These are phyloP conservation scores for Mucor sp. DNA, from an alignment of 371 early-diverging fungal genomes.

Conservation along the genomic window DNA sequence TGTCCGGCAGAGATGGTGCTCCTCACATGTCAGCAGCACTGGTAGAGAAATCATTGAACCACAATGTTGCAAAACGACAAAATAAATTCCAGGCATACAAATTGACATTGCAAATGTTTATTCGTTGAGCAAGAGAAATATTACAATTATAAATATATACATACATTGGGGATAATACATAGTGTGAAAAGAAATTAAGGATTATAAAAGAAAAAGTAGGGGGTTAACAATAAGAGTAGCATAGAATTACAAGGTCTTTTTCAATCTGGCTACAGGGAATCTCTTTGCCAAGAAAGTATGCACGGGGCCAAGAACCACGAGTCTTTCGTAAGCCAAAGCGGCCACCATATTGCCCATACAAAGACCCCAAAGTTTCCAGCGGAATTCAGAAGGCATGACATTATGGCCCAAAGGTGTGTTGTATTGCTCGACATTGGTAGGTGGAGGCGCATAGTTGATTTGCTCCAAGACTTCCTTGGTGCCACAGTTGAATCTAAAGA, in stretches of 20 bases:
- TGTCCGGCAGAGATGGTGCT: too few relatives aligned
- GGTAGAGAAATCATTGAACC: too few relatives aligned
- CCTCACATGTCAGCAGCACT: too few relatives aligned
- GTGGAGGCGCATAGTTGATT: constrained; percentile 45
- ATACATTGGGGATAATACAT: not conserved
- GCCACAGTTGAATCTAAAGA: constrained; percentile 77
- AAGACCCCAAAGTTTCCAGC: constrained; percentile 59
- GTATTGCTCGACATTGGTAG: constrained; percentile 52
- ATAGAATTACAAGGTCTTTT: not conserved
- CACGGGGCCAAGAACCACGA: constrained; percentile 41
- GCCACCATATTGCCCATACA: constrained; percentile 36
- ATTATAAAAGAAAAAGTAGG: not conserved
- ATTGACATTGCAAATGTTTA: not conserved
- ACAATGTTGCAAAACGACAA: too few relatives aligned
- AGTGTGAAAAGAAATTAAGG: not conserved
- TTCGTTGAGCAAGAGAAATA: not conserved
- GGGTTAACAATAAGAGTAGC: not conserved
- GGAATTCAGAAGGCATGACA: constrained; percentile 61
- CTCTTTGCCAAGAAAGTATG: constrained; percentile 35
- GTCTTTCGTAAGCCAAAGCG: constrained; percentile 28
- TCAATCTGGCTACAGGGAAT: constrained; percentile 26
- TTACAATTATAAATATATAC: not conserved
- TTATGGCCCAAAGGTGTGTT: constrained; percentile 68
- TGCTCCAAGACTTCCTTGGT: constrained; percentile 43
- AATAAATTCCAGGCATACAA: not conserved